Evolutionary conservation across 1,284 basidiomycete species (phyloP), one percentile per base, ranked within the genome.

Genomic region (Ganoderma sinense): DNA sequence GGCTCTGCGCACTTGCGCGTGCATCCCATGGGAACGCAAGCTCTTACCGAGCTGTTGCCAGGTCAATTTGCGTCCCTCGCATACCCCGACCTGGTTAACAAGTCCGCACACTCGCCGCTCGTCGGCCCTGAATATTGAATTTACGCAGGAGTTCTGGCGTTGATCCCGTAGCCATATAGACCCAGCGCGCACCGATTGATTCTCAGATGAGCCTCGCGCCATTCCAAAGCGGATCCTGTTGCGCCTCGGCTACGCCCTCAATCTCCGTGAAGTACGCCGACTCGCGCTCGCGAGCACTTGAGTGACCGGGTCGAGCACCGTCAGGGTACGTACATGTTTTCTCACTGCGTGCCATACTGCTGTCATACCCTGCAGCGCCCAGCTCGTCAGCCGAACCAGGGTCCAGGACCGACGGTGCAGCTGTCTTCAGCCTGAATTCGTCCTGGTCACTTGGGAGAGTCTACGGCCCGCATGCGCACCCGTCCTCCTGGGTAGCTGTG

Each of bases 191-290:
- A 39, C 69, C 67, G 66, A 69, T 69, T 66, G 60, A 69, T 53
- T 65, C 62, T 41, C 63, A 71, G 69, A 59, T 51, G 63, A 43
- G 31, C 43, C 56, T 64, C 67, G 65, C 55, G 59, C 56, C 26
- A 58, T 61, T 58, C 63, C 67, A 65, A 39, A 33, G 45, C 55
- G 43, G 36, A 56, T 41, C 55, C 67, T 40, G 67, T 65, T 40
- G 64, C 16, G 45, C 26, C 43, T 33, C 70, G 70, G 70, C 64
- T 45, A 62, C 26, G 65, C 39, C 20, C 65, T 41, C 62, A 53
- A 71, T 69, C 70, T 71, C 70, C 70, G 70, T 71, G 70, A 67
- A 64, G 62, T 60, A 39, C 40, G 45, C 62, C 62, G 62, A 59
- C 55, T 39, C 48, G 33, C 23, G 41, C 60, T 31, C 13, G 59